Evolutionary conservation across 495 filamentous ascomycete genomes (phyloP).

Genomic region (Neurospora sp.): DNA sequence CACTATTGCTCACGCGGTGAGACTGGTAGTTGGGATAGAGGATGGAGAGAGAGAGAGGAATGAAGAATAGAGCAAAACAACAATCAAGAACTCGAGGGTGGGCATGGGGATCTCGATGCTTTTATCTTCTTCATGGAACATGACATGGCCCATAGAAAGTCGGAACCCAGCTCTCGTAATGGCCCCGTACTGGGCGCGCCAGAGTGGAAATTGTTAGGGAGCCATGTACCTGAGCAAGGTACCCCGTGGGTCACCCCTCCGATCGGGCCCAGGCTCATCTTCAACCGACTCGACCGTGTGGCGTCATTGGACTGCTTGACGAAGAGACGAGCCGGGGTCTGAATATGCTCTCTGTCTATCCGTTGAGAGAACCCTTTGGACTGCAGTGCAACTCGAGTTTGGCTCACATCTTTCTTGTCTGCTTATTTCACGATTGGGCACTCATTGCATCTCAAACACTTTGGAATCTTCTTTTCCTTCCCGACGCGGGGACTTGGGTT

Average conservation of each 20-base stretch:
- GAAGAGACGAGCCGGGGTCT: background rate
- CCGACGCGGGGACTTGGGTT: background rate
- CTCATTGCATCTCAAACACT: background rate
- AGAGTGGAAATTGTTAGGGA: constrained; percentile 18
- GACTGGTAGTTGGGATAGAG: background rate
- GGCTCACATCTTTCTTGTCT: background rate
- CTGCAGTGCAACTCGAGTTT: background rate
- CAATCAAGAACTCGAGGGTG: background rate
- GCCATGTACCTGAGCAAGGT: constrained; percentile 13
- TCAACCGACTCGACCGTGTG: background rate
- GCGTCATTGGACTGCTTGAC: background rate
- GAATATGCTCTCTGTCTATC: too few species aligned
- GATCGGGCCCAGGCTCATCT: background rate
- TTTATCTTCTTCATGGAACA: constrained; percentile 11
- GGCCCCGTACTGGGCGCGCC: background rate
- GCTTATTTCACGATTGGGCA: background rate
- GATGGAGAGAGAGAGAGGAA: constrained; percentile 2
- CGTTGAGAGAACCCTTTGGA: background rate
- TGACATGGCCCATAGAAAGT: background rate
- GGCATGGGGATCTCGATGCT: constrained; percentile 13
- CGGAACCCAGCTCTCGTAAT: background rate
- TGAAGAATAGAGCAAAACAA: background rate
- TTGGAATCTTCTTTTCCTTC: background rate
- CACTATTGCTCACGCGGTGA: background rate
- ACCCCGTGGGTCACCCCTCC: background rate